Conservation (phyloP, 805 yeast species). For the Kuraishia cidri region DNA sequence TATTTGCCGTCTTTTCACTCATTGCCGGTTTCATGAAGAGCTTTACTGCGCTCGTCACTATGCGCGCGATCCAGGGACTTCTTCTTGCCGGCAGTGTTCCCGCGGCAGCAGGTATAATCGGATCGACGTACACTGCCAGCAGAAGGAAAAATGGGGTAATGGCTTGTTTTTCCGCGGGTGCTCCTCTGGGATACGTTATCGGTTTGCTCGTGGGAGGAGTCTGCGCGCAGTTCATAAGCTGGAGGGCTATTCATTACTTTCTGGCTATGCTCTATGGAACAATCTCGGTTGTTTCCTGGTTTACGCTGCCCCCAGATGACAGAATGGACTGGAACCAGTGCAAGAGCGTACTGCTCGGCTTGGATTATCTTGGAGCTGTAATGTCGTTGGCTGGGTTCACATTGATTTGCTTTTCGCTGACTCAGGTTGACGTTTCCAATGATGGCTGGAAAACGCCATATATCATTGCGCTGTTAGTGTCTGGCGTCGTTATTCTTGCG, state of each 20-base stretch:
- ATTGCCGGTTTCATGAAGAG: conserved; percentile 21
- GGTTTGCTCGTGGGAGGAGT: conserved; percentile 32
- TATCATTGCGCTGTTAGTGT: conserved; percentile 29
- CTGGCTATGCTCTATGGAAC: conserved; percentile 24
- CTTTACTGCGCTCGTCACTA: conserved; percentile 21
- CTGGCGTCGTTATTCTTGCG: conserved; percentile 25
- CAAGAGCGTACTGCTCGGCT: conserved; percentile 11
- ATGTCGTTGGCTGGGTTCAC: conserved; percentile 29
- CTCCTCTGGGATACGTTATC: conserved; percentile 28
- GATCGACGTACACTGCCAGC: conserved; percentile 22
- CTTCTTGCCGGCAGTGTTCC: conserved; percentile 27
- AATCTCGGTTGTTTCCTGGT: conserved; percentile 11
- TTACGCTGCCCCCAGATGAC: conserved; percentile 23
- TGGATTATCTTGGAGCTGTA: conserved; percentile 35
- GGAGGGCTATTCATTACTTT: conserved; percentile 28
- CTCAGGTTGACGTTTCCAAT: conserved; percentile 30
- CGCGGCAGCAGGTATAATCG: conserved; percentile 32
- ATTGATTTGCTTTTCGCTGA: conserved; percentile 31
- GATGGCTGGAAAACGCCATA: conserved; percentile 36
- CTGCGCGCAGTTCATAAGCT: conserved; percentile 19
- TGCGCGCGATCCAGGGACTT: conserved; percentile 29
- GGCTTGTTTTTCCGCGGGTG: conserved; percentile 29
- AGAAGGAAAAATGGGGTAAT: conserved; percentile 24
- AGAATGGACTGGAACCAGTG: conserved; percentile 15
- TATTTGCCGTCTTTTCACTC: conserved; percentile 15